Evolutionary conservation across 1,284 basidiomycete genomes (phyloP).

Genomic region (Naganishia sp.): DNA sequence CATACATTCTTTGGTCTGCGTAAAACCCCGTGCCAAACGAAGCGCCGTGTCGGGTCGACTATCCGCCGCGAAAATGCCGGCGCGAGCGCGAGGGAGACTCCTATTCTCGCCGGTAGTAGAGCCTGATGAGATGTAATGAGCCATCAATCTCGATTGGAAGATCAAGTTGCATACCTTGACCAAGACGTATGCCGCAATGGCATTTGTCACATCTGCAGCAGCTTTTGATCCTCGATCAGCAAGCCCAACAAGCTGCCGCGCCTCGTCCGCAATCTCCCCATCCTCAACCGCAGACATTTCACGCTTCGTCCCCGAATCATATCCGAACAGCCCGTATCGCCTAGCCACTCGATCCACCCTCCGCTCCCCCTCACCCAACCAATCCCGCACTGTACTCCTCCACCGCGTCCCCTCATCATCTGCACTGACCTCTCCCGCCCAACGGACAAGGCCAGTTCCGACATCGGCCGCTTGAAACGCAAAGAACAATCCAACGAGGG

Average conservation of each 20-base stretch:
- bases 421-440: constrained; percentile 36
- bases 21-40: constrained; percentile 34
- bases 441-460: constrained; percentile 66
- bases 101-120: constrained; percentile 72
- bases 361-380: constrained; percentile 72
- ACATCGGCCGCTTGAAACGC: constrained; percentile 67
- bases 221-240: constrained; percentile 33
- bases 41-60: constrained; percentile 61
- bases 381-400: constrained; percentile 56
- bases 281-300: constrained; percentile 25
- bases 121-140: constrained; percentile 58
- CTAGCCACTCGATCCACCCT: constrained; percentile 72
- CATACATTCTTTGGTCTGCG: constrained; percentile 13
- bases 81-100: constrained; percentile 69
- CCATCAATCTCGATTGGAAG: too few relatives aligned
- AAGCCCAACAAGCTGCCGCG: constrained; percentile 10
- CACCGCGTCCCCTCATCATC: constrained; percentile 30
- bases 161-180: constrained; percentile 66
- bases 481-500: constrained; percentile 73
- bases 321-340: constrained; percentile 79
- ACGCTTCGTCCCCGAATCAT: constrained; percentile 60
- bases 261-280: constrained; percentile 26
- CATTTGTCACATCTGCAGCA: constrained; percentile 51
- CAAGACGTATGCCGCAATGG: constrained; percentile 76
- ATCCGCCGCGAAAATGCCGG: constrained; percentile 70